Evolutionary conservation across 2,329 filamentous ascomycete species (phyloP), one percentile per base, ranked within the genome.

Genomic region (Cladosporium sp.): DNA sequence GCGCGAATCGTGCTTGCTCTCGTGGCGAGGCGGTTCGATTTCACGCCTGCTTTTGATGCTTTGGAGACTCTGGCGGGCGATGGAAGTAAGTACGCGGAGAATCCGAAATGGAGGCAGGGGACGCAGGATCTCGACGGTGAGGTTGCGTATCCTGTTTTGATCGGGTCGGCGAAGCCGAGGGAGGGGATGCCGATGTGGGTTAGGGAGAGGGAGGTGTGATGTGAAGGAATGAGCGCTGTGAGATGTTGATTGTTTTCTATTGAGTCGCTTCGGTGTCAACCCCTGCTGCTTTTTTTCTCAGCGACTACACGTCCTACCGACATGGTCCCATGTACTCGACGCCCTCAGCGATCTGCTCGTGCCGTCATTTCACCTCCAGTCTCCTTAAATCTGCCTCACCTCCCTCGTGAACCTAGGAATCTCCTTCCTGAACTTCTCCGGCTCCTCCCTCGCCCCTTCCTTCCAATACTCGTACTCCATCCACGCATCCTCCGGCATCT

Each of bases 401-500:
- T 48, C 51, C 40, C 61, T 58, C 30, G 50, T 53, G 47, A 68
- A 68, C 47, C 64, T 60, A 11, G 61, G 62, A 30, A 64, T 59
- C 11, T 62, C 52, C 56, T 56, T 65, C 19, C 56, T 57, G 37
- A 69, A 70, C 47, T 61, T 58, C 52, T 67, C 59, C n/a, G 66
- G 65, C 41, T 65, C 55, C 18, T 70, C 65, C 29, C 76, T 66
- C 3, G 76, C 76, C 0, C 77, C 77, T 3, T 73, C 69, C 53
- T 78, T 77, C 80, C 80, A 84, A 56, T 83, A 84, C 64, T 83
- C 79, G 62, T 82, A 83, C 66, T 84, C 80, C 67, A 84, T 83
- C 80, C 80, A 83, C 6, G 76, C 79, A 60, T 83, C 80, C 63
- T 84, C 80, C 0, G 77, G 77, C 80, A 84, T 84, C 70, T 84